Base-by-base conservation (phyloP, 257 asterid genomes). In the Misopates orontium region DNA sequence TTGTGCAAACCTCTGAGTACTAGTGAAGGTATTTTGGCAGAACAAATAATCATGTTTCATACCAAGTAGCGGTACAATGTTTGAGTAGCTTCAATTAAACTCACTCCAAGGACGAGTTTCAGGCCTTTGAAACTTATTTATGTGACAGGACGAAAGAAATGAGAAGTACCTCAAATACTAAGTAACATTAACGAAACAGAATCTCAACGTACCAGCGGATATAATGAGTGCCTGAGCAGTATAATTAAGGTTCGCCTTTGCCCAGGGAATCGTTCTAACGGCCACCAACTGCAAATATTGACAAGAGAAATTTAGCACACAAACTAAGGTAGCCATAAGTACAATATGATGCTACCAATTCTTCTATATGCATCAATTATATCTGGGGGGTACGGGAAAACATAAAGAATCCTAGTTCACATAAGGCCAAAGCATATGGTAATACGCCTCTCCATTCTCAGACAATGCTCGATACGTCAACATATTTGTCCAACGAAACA, bases 181-280 rank as follows among this genome's bases (percentile, higher is more conserved):
- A 53, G 45, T 8, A 1, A 10, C 41, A 64, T 56, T n/a, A 55
- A 16, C 32, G 24, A 17, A 42, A 58, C 31, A 50, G 65, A 51
- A 23, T 39, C 10, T 5, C 13, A 14, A 41, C 89, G 40, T 81
- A 89, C 97, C 95, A 13, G 71, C 86, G 68, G 97, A 83, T 80
- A 89, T 71, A 64, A 89, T 80, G 64, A 89, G 91, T 63, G 97
- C 97, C 73, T 89, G 95, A 14, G 77, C 95, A 60, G 95, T 89
- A 53, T 87, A 80, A 71, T 90, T 90, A 75, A 90, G 79, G 76
- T 90, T 83, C 19, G 94, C 89, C 87, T 87, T 89, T 23, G 97
- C 97, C 97, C 97, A 87, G 55, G 91, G 94, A 73, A 89, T 72
- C 23, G 71, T 87, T 21, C 95, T 79, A 68, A 73, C 84, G 50